Base-by-base conservation (phyloP, 768 basidiomycete genomes). In the Collybiopsis confluens region DNA sequence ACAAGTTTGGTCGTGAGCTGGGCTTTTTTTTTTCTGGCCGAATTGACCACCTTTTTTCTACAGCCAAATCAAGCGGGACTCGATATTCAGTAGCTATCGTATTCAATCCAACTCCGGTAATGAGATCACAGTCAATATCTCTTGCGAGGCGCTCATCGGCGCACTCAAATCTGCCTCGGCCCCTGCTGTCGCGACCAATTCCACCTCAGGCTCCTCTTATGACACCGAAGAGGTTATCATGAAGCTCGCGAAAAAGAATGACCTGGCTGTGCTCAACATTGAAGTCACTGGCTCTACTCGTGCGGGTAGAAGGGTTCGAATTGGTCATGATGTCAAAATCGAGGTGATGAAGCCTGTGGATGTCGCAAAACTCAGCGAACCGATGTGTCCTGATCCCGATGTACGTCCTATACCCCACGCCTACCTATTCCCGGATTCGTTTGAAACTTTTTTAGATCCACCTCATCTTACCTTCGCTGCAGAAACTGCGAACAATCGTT, bases 101-200 rank as follows among this genome's bases (percentile, higher is more conserved):
- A 91, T 95, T 61, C 88, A 93, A 62, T 93, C 92, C 20, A 92
- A 92, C 61, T 79, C 88, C 2, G 72, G 81, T 28, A 92, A 95
- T 67, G 83, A 85, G 60, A 94, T 95, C 56, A 86, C 85, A 2
- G 70, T 93, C 61, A 70, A 78, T n/a, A 69, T 94, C 24, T 75
- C 82, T 2, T 77, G 87, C 4, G 92, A 92, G 54, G 83, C 90
- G 0, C 77, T 95, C 2, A 76, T 89, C 10, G 79, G 80, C 0
- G 88, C 88, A 0, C 76, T 95, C n/a, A 78, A 76, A 41, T 90
- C 88, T 4, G 78, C 79, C 0, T 73, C 80, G 2, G 76, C 80
- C 0, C 72, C 81, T 13, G 61, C 68, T 2, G 58, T 68, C 15
- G 70, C 73, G 0, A 65, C 42, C 2, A 45, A 45, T 45, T 33